Evolutionary conservation across 2,329 filamentous ascomycete species (phyloP).

Genomic region (Karstenula rhodostoma): DNA sequence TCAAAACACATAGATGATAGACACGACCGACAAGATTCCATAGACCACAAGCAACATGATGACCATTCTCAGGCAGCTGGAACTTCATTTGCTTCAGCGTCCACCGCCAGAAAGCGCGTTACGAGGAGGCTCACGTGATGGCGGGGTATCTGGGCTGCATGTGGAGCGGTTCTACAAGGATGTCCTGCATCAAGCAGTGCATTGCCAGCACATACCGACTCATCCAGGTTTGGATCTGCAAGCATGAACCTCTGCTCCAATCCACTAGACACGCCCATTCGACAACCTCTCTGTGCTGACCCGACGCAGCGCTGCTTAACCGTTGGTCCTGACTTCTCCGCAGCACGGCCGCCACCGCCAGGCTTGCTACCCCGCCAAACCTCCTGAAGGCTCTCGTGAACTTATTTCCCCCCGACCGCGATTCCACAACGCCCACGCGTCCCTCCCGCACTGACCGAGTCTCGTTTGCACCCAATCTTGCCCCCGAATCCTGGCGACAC

Average conservation of each 20-base stretch:
- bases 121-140: constrained; percentile 17
- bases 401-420: constrained; percentile 6
- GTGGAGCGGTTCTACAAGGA: constrained; percentile 18
- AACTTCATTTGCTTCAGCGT: too few species aligned
- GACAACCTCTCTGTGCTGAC: constrained; percentile 26
- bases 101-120: too few species aligned
- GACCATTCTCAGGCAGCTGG: neutral
- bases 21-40: constrained; percentile 9
- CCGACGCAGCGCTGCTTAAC: constrained; percentile 26
- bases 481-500: neutral
- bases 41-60: constrained; percentile 1
- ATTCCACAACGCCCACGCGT: neutral
- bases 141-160: constrained; percentile 2
- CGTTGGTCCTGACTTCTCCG: constrained; percentile 19
- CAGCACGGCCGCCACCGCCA: constrained; percentile 13
- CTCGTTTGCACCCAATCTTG: neutral
- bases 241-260: constrained; percentile 36
- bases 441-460: neutral
- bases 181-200: constrained; percentile 34
- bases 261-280: constrained; percentile 41
- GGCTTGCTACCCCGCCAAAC: constrained; percentile 13
- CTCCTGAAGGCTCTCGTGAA: constrained; percentile 2
- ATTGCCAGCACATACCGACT: constrained; percentile 48
- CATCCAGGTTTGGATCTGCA: constrained; percentile 26
- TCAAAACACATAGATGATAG: constrained; percentile 17